Evolutionary conservation across 2,329 filamentous ascomycete species (phyloP).

Genomic region (Colletotrichum limetticola): DNA sequence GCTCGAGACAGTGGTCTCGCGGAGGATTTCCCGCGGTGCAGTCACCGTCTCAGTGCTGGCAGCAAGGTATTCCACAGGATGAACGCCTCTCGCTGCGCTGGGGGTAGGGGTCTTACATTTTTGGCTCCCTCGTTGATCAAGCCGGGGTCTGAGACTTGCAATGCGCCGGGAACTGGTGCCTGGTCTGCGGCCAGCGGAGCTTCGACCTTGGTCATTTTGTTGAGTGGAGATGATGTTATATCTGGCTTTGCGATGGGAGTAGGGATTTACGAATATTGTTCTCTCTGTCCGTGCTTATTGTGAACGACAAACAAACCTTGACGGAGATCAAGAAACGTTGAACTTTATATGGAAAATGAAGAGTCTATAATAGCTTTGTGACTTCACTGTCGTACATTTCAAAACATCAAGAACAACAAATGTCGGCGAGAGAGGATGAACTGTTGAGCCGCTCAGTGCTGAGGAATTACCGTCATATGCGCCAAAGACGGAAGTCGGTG

Average conservation of each 20-base stretch:
- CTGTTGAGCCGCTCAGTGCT: conserved; percentile 24
- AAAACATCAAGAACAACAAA: background rate
- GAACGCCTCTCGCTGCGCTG: background rate
- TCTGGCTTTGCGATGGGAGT: background rate
- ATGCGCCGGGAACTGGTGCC: background rate
- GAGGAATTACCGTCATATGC: background rate
- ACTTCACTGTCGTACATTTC: background rate
- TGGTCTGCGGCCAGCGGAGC: conserved; percentile 18
- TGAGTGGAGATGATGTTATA: background rate
- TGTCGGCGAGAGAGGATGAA: background rate
- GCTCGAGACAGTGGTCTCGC: too few species aligned
- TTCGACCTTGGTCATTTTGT: conserved; percentile 24
- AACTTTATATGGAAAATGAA: background rate
- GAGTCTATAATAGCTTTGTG: background rate
- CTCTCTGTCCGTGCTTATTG: background rate
- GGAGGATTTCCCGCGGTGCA: background rate
- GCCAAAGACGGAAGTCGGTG: background rate
- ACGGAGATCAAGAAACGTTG: background rate
- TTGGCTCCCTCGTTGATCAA: conserved; percentile 43
- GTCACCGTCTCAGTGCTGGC: background rate
- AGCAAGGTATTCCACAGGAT: background rate
- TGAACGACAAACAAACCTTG: background rate
- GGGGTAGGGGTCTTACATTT: conserved; percentile 38
- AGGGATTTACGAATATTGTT: background rate
- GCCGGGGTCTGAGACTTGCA: background rate